Evolutionary conservation across 2,329 filamentous ascomycete genomes (phyloP).

Genomic region (Neurospora sp.): DNA sequence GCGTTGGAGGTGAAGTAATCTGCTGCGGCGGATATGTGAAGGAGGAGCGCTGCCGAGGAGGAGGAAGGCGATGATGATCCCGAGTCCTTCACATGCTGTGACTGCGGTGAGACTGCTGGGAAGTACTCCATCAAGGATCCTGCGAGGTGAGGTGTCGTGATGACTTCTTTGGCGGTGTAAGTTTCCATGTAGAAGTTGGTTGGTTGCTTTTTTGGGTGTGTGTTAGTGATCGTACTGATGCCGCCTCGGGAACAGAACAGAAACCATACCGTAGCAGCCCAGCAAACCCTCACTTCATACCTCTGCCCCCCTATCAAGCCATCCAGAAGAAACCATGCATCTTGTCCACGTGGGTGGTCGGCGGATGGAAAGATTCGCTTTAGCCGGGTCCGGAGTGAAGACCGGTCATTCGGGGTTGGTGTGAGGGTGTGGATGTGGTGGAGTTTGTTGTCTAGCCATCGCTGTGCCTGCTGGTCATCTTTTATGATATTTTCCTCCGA

Average conservation of each 20-base stretch:
- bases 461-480: background rate
- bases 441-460: background rate
- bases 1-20: constrained; percentile 74
- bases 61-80: constrained; percentile 29
- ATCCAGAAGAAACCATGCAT: constrained; percentile 73
- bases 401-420: constrained; percentile 29
- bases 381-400: constrained; percentile 52
- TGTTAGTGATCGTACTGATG: background rate
- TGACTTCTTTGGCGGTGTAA: constrained; percentile 50
- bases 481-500: constrained; percentile 20
- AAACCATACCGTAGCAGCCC: constrained; percentile 77
- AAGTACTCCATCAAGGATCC: constrained; percentile 56
- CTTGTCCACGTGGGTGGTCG: constrained; percentile 41
- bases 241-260: background rate
- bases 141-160: constrained; percentile 51
- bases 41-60: constrained; percentile 40
- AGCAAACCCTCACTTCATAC: constrained; percentile 89
- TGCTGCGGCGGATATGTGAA: constrained; percentile 66
- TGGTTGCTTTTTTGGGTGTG: constrained; percentile 55
- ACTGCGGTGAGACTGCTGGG: constrained; percentile 8
- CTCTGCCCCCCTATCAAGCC: constrained; percentile 59
- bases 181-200: constrained; percentile 65
- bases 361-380: constrained; percentile 56
- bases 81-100: constrained; percentile 9
- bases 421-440: constrained; percentile 52